phyloP scores from a whole-genome alignment of 306 rosid genomes.

The Inga leiocalycina region DNA sequence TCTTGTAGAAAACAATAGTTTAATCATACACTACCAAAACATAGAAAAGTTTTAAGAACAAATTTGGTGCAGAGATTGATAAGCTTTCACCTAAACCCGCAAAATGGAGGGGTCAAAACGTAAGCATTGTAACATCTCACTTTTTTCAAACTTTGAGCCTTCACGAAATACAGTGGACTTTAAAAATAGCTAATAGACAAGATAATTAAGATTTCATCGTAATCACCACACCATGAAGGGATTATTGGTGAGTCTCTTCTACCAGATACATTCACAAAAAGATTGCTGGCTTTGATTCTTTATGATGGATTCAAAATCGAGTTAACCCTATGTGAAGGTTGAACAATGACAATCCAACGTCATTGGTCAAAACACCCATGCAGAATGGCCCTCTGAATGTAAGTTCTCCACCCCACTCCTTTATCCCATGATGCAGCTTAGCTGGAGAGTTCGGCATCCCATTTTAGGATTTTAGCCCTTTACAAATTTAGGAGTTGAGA shows the following conservation, averaged over 20 bases:
- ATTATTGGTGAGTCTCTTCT: constrained; percentile 13
- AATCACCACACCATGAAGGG: constrained; percentile 16
- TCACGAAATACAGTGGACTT: constrained; percentile 4
- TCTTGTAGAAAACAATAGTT: constrained; percentile 24
- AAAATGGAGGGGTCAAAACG: constrained; percentile 15
- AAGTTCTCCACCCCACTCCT: neutral
- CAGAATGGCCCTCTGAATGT: constrained; percentile 5
- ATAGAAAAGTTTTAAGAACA: constrained; percentile 8
- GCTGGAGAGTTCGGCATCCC: neutral
- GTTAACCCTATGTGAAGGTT: constrained; percentile 14
- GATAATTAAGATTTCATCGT: neutral
- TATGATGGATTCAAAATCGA: neutral
- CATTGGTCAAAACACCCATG: neutral
- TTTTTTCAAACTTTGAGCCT: constrained; percentile 19
- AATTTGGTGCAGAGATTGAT: neutral
- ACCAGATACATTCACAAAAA: constrained; percentile 17
- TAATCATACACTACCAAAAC: constrained; percentile 6
- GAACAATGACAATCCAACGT: constrained; percentile 8
- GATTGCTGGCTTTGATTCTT: constrained; percentile 15
- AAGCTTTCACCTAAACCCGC: constrained; percentile 10
- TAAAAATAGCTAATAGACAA: constrained; percentile 12
- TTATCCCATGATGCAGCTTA: constrained; percentile 8
- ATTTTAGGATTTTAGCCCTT: neutral
- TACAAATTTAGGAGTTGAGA: neutral
- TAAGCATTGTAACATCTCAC: constrained; percentile 3